Conservation (phyloP, 345 rosid genomes). For the Chamaenerion angustifolium region DNA sequence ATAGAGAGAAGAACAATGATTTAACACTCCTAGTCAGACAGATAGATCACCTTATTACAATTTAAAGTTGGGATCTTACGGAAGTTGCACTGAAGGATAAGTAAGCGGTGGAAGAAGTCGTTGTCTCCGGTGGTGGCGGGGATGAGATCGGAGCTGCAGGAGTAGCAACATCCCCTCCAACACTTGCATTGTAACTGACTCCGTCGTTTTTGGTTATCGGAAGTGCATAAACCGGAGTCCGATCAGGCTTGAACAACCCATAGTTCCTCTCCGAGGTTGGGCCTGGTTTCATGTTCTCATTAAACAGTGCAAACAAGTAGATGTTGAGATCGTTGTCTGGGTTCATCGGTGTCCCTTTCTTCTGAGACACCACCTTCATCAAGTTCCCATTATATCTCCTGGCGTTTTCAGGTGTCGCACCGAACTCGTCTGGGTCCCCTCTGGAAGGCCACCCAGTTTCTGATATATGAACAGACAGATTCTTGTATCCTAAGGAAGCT, state of each 20-base stretch:
- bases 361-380: slow-evolving; percentile 41
- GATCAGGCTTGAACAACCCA: slow-evolving; percentile 85
- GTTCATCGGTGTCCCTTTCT: slow-evolving; percentile 64
- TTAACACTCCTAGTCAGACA: no score
- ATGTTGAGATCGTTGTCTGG: slow-evolving; percentile 48
- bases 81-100: slow-evolving; percentile 8
- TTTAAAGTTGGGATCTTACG: slow-evolving; percentile 1
- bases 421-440: slow-evolving; percentile 74
- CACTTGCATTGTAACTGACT: slow-evolving; percentile 1
- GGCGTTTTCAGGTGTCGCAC: slow-evolving; percentile 74
- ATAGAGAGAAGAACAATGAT: not conserved
- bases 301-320: slow-evolving; percentile 75
- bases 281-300: slow-evolving; percentile 93
- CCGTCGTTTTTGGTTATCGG: slow-evolving; percentile 10
- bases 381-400: slow-evolving; percentile 76
- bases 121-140: not conserved
- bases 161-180: not conserved
- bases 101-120: slow-evolving; percentile 7
- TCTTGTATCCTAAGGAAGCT: slow-evolving; percentile 46
- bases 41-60: no score
- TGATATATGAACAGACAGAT: slow-evolving; percentile 53
- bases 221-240: slow-evolving; percentile 54
- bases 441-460: slow-evolving; percentile 99
- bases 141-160: slow-evolving; percentile 2
- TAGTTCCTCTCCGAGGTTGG: slow-evolving; percentile 93